phyloP scores from a whole-genome alignment of 805 yeast genomes.

The Huiozyma sinensis region DNA sequence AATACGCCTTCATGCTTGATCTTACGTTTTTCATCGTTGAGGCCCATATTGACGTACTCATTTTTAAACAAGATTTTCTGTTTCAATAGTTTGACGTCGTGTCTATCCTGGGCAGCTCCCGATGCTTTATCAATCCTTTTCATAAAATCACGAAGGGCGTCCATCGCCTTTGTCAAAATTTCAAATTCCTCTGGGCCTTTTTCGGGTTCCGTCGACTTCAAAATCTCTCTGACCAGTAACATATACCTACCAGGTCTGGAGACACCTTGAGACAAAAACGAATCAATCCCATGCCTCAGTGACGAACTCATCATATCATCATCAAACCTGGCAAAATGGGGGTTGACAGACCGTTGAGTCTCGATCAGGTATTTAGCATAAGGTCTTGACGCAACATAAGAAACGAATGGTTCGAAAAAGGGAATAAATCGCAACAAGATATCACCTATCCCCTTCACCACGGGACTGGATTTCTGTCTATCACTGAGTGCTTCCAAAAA shows the following conservation, averaged over 20 bases:
- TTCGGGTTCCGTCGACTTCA: conserved; percentile 80
- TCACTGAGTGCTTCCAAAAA: conserved; percentile 83
- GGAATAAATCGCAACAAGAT: conserved; percentile 75
- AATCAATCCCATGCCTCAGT: conserved; percentile 58
- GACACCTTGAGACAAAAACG: conserved; percentile 89
- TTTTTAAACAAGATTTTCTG: conserved; percentile 76
- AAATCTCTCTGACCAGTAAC: conserved; percentile 65
- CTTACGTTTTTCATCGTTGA: conserved; percentile 70
- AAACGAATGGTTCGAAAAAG: conserved; percentile 81
- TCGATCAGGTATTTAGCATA: conserved; percentile 94
- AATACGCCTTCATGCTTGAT: conserved; percentile 36
- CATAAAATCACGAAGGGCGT: conserved; percentile 63
- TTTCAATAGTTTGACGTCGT: conserved; percentile 75
- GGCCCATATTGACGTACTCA: conserved; percentile 76
- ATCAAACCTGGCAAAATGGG: conserved; percentile 85
- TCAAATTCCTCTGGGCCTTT: conserved; percentile 37
- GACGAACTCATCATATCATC: conserved; percentile 72
- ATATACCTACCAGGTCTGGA: conserved; percentile 95
- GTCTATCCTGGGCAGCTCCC: conserved; percentile 89
- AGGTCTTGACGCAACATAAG: conserved; percentile 89
- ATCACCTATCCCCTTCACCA: conserved; percentile 80
- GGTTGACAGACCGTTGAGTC: conserved; percentile 81
- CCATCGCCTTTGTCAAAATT: conserved; percentile 59
- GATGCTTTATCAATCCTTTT: conserved; percentile 68
- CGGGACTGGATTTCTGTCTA: conserved; percentile 77